phyloP scores from a whole-genome alignment of 2,329 filamentous ascomycete species.

The Microascus cirrosus region DNA sequence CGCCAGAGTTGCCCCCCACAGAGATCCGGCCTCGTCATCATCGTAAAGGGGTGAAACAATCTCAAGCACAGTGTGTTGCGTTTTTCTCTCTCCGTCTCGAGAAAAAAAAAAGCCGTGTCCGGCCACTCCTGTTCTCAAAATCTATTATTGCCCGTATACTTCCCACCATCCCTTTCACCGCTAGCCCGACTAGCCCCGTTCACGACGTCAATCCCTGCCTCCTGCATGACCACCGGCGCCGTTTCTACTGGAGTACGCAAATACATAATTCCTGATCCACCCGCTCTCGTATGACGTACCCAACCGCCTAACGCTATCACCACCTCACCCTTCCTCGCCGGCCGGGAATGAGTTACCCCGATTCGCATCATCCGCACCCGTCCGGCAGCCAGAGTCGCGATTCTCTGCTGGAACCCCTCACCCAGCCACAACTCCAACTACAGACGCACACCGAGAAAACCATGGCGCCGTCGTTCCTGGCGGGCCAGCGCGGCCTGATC shows the following conservation, averaged over 20 bases:
- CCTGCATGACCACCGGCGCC: too few species aligned
- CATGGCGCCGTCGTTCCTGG: not conserved
- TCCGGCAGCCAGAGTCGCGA: constrained; percentile 1
- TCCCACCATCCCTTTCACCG: too few species aligned
- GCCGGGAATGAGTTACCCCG: constrained; percentile 1
- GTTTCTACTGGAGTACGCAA: too few species aligned
- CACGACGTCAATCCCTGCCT: too few species aligned
- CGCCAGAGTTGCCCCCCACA: too few species aligned
- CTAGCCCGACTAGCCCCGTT: too few species aligned
- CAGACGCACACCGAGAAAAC: not conserved
- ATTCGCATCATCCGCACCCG: not conserved
- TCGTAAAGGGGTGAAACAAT: not conserved
- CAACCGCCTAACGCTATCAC: not conserved
- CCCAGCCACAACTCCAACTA: not conserved
- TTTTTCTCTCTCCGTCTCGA: not conserved
- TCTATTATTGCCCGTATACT: not conserved
- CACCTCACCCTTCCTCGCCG: not conserved
- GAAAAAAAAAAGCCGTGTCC: too few species aligned
- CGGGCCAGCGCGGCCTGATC: not conserved
- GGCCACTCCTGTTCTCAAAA: too few species aligned
- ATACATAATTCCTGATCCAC: not conserved
- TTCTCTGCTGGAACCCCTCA: constrained; percentile 3
- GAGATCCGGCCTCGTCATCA: not conserved
- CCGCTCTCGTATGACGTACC: not conserved
- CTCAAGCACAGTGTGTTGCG: not conserved